Evolutionary conservation across 2,329 filamentous ascomycete genomes (phyloP), one percentile per base, ranked within the genome.

Genomic region (Sarocladium strictum): DNA sequence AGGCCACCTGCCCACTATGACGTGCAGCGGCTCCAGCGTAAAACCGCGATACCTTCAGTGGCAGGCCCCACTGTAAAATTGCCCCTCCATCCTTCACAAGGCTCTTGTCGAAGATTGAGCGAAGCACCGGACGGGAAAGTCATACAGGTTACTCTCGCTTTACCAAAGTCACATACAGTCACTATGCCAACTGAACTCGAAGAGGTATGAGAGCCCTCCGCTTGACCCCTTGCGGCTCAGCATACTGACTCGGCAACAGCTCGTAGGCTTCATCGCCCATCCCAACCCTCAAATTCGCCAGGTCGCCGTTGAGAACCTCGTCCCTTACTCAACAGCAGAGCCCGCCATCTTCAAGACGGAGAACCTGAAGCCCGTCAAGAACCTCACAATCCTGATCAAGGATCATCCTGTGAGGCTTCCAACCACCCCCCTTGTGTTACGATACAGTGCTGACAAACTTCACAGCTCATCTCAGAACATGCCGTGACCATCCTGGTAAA

Each of bases 191-290:
- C 85, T 41, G 86, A 91, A 74, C 69, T 91, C 43, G 86, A 90
- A 74, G 87, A 91, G 73, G 87, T 89, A 74, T 40, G 66, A n/a
- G n/a, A n/a, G n/a, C n/a, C n/a, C 56, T 19, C 6, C 6, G n/a
- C 19, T 21, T 17, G 23, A 19, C 21, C 41, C 10, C 14, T 52
- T 4, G 4, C 17, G 15, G 5, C 33, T 6, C 50, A 26, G 19
- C 3, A 27, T 3, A 40, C 43, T 49, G 24, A 49, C 33, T 26
- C 17, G n/a, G 23, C 17, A 26, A 26, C 62, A 96, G 90, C 84
- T 96, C 54, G 90, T 97, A 58, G 90, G 91, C 68, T 97, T 97
- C 72, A 88, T 97, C 57, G 87, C 89, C 70, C 87, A 96, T 73
- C 89, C 89, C 57, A 96, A 95, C 68, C 90, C 90, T 40, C 89